Evolutionary conservation across 495 filamentous ascomycete genomes (phyloP).

Genomic region (Articulospora tetracladia): DNA sequence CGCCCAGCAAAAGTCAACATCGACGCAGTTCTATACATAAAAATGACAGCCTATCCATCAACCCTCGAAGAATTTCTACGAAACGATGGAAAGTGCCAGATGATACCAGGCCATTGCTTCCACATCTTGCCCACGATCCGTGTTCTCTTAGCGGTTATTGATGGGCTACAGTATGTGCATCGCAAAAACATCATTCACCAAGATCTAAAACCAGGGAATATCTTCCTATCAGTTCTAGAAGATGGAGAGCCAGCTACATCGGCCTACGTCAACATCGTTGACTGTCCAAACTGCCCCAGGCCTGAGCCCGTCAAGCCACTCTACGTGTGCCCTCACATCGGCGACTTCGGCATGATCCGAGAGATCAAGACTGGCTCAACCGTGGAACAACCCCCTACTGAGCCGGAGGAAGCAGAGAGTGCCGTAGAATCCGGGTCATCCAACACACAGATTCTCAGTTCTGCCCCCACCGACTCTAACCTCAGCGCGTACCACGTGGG

Average conservation of each 20-base stretch:
- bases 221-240: slow-evolving; percentile 34
- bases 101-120: slow-evolving; percentile 34
- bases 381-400: neutral
- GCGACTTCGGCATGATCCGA: slow-evolving; percentile 28
- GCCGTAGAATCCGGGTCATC: slow-evolving; percentile 6
- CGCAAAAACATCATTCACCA: slow-evolving; percentile 35
- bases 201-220: slow-evolving; percentile 45
- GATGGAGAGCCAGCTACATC: slow-evolving; percentile 13
- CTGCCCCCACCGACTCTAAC: neutral
- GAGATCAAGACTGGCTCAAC: slow-evolving; percentile 5
- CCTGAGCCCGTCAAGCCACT: neutral
- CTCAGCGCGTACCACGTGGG: neutral
- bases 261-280: slow-evolving; percentile 29
- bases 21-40: slow-evolving; percentile 31
- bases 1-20: neutral
- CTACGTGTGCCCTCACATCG: slow-evolving; percentile 24
- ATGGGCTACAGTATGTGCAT: slow-evolving; percentile 25
- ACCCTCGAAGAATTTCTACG: slow-evolving; percentile 33
- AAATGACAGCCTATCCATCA: slow-evolving; percentile 40
- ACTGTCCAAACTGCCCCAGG: slow-evolving; percentile 29
- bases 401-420: slow-evolving; percentile 8
- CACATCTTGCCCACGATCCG: slow-evolving; percentile 29
- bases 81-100: neutral
- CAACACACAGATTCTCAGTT: too few species aligned
- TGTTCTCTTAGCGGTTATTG: slow-evolving; percentile 32